These are phyloP conservation scores for Xerocomus minutiporus DNA, from an alignment of 1,284 basidiomycete genomes.

Conservation along the genomic window DNA sequence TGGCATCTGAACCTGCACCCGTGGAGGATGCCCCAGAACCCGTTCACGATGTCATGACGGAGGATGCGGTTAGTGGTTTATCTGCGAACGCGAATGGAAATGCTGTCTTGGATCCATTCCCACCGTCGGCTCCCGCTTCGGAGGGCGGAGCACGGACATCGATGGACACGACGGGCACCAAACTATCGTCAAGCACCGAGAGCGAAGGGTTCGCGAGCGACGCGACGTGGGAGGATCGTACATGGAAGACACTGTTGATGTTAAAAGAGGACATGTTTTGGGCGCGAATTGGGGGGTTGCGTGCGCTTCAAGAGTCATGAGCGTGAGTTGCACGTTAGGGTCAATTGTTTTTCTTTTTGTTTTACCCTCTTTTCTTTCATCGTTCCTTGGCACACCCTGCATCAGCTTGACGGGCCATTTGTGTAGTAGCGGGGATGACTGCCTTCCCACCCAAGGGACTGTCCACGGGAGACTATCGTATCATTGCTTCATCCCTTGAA, in stretches of 20 bases:
- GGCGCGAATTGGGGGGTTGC: slow-evolving; percentile 71
- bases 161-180: slow-evolving; percentile 18
- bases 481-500: no score
- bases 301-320: slow-evolving; percentile 22
- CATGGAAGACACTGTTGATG: slow-evolving; percentile 79
- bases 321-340: neutral
- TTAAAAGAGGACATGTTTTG: slow-evolving; percentile 89
- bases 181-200: slow-evolving; percentile 20
- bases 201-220: slow-evolving; percentile 48
- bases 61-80: neutral
- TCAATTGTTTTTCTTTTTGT: neutral
- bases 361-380: neutral
- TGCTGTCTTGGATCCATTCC: neutral
- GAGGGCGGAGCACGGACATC: slow-evolving; percentile 14
- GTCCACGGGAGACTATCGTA: no score
- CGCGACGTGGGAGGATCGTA: slow-evolving; percentile 82
- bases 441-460: no score
- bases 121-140: neutral
- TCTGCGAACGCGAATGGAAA: neutral
- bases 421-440: no score
- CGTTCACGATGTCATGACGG: neutral
- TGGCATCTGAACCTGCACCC: neutral
- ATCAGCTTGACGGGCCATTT: no score
- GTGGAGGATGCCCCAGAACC: slow-evolving; percentile 2
- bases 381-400: no score